Base-by-base conservation (phyloP, 169 alveolate species). In the Eimeria praecox region DNA sequence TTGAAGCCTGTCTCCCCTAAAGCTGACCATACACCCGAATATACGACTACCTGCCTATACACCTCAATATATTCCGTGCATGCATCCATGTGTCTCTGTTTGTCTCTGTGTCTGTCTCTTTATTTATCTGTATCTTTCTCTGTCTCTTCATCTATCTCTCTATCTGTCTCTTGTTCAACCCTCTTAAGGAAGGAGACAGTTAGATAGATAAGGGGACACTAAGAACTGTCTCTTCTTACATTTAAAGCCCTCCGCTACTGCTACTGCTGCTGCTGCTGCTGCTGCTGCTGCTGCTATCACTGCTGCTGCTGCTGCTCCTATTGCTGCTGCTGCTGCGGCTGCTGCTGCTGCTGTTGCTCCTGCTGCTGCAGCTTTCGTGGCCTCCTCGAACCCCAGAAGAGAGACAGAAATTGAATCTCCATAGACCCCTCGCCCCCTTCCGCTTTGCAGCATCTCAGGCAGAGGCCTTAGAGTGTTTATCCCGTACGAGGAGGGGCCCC, bases 311-410 rank as follows among this genome's bases (percentile, higher is more conserved):
- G n/a, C 66, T 56, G 66, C 66, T 56, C 44, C 18, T 69, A 16
- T 42, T 69, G 38, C 80, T n/a, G 80, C 44, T n/a, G 40, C 40
- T 56, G 66, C 66, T 56, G 66, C 66, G 8, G 66, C 66, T 56
- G 66, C 66, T 56, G 66, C 66, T 56, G 66, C 27, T 20, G 10
- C 46, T 71, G 82, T 24, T 71, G 40, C 82, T 71, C 30, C 30
- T 42, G 88, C 49, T 77, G 52, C 90, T 80, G 90, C 90, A 80
- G 90, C 71, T 80, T 16, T 22, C 64, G 44, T 49, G 64, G 64
- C 69, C 90, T 35, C 90, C 90, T 2, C 30, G 71, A 3, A 80
- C 71, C 4, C 46, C 90, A 8, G 52, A 80, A 49, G 90, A 80
- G 69, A 80, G 69, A 46, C 64, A 49, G 71, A 12, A 49, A 3